Evolutionary conservation across 768 basidiomycete species (phyloP), one percentile per base, ranked within the genome.

Genomic region (Termitomyces sp.): DNA sequence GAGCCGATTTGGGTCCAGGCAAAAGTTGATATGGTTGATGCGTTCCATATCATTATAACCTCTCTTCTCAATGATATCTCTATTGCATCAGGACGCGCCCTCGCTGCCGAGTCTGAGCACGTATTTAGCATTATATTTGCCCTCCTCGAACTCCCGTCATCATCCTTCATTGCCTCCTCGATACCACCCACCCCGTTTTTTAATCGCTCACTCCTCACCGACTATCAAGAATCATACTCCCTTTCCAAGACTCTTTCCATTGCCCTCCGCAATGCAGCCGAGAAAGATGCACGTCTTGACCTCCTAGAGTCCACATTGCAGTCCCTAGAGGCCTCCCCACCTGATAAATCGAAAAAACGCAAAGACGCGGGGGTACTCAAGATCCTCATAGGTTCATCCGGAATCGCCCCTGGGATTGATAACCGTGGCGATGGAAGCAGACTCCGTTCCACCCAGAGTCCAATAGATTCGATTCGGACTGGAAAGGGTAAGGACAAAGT

Each of bases 161-260:
- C 76, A 8, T 74, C 74, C 1, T 62, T 69, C 6, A 67, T 67
- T 38, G 52, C 65, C 7, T 44, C 62, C 9, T 58, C 50, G 18
- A 54, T 56, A 7, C n/a, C 55, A 16, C 64, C 65, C 1, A 80
- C 74, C 16, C 82, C 84, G 3, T 92, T 90, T 71, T 77, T 90
- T 59, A 82, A 90, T 64, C 81, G 79, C 28, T 67, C 88, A 11
- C 76, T 92, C 24, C 70, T 92, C 11, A 79, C 78, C 6, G 90
- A 92, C 65, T 90, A 92, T 68, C 85, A 90, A 58, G 76, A 84
- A 43, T 72, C 84, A 1, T 88, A 90, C 67, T 76, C 82, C 49
- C 73, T 92, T 13, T 76, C 80, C 8, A 70, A 67, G 28, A 78
- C 77, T 0, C 77, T 91, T 28, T 65, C 76, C 14, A 70, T 71